These are phyloP conservation scores for Cladosporium phlei DNA, from an alignment of 2,329 filamentous ascomycete species.

Conservation along the genomic window DNA sequence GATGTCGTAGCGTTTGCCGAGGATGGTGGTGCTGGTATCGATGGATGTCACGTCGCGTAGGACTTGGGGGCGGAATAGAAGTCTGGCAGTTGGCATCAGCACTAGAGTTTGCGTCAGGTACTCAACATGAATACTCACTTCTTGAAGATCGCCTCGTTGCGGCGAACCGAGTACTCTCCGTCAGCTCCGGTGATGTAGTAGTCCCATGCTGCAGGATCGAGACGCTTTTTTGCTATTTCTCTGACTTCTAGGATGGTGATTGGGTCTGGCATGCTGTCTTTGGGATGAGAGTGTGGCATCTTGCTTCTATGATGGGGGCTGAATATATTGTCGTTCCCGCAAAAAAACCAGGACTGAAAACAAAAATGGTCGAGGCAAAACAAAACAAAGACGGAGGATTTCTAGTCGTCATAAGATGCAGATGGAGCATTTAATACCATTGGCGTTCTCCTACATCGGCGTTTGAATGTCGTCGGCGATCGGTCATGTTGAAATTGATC, in stretches of 20 bases:
- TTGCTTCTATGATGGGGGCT: too few relatives aligned
- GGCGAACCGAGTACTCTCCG: conserved; percentile 6
- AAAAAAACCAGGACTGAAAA: too few relatives aligned
- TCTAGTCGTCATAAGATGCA: too few relatives aligned
- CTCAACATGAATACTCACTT: not conserved
- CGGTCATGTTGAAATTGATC: not conserved
- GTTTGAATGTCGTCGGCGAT: not conserved
- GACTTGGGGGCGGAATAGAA: conserved; percentile 22
- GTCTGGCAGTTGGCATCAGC: not conserved
- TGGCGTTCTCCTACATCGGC: conserved; percentile 1
- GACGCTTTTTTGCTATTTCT: conserved; percentile 9
- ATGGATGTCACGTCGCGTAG: conserved; percentile 21
- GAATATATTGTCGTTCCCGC: too few relatives aligned
- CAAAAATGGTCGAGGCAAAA: too few relatives aligned
- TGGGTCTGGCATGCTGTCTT: conserved; percentile 1
- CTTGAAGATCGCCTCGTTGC: conserved; percentile 10
- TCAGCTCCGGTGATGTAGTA: conserved; percentile 13
- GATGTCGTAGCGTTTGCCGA: conserved; percentile 19
- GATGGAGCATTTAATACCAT: too few relatives aligned
- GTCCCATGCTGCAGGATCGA: conserved; percentile 7
- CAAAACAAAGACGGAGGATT: too few relatives aligned
- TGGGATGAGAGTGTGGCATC: conserved; percentile 2
- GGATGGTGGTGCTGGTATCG: conserved; percentile 22
- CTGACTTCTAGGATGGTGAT: conserved; percentile 9
- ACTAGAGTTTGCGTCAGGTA: not conserved